These are phyloP conservation scores for Taphrina deformans DNA, from an alignment of 1,139 yeast genomes.

Conservation along the genomic window DNA sequence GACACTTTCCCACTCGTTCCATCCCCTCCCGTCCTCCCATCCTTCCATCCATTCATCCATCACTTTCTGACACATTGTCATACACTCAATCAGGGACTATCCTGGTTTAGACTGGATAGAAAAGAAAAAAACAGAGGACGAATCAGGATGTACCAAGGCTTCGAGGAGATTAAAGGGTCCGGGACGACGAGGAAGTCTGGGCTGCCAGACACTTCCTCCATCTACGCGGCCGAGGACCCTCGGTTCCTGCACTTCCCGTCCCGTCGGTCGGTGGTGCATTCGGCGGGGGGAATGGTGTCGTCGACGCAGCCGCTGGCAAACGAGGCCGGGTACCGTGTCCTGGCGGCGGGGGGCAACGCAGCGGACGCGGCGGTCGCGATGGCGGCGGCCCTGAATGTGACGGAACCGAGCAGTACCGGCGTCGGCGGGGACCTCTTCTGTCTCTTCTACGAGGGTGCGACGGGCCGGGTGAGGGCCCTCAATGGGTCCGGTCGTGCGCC, in stretches of 20 bases:
- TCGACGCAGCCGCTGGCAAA: conserved; percentile 77
- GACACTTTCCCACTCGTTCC: too few relatives aligned
- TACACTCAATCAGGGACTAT: too few relatives aligned
- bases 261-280: conserved; percentile 74
- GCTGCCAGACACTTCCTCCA: conserved; percentile 15
- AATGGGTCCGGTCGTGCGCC: conserved; percentile 81
- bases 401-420: conserved; percentile 78
- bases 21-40: too few relatives aligned
- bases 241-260: conserved; percentile 50
- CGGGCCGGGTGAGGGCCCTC: conserved; percentile 60
- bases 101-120: too few relatives aligned
- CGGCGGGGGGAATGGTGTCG: conserved; percentile 71
- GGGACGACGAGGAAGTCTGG: background rate
- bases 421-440: conserved; percentile 83
- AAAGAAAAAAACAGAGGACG: too few relatives aligned
- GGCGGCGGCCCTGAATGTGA: conserved; percentile 68
- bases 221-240: conserved; percentile 32
- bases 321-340: conserved; percentile 67
- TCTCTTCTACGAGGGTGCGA: conserved; percentile 56
- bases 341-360: conserved; percentile 74
- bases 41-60: too few relatives aligned
- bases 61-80: too few relatives aligned
- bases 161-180: conserved; percentile 10
- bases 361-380: conserved; percentile 76
- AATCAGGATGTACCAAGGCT: conserved; percentile 23